Evolutionary conservation across 129 eudicot species (phyloP).

Genomic region (Escallonia herrerae): DNA sequence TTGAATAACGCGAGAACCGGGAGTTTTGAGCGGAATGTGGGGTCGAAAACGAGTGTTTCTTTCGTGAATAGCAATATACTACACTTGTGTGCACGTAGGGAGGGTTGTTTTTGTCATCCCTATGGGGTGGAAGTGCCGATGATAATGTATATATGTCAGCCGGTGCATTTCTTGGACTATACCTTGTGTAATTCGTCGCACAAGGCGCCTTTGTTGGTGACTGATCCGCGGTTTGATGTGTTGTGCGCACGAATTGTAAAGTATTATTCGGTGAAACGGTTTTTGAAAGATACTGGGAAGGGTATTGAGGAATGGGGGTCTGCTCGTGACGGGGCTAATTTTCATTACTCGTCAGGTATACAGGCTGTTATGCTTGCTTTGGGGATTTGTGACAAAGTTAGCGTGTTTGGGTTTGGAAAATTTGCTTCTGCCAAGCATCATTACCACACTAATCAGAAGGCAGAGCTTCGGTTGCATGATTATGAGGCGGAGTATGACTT

Average conservation of each 20-base stretch:
- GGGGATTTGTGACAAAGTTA: slow-evolving; percentile 76
- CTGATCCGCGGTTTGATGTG: slow-evolving; percentile 75
- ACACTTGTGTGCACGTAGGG: slow-evolving; percentile 74
- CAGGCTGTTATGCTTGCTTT: slow-evolving; percentile 89
- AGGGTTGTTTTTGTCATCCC: slow-evolving; percentile 78
- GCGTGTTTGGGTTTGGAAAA: slow-evolving; percentile 90
- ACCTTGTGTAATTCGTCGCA: slow-evolving; percentile 57
- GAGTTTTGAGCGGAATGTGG: slow-evolving; percentile 58
- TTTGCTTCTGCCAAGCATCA: slow-evolving; percentile 67
- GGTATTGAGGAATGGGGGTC: slow-evolving; percentile 50
- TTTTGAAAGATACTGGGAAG: slow-evolving; percentile 39
- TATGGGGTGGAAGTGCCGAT: slow-evolving; percentile 64
- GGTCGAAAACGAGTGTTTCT: slow-evolving; percentile 69
- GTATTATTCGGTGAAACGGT: slow-evolving; percentile 72
- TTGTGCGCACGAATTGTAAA: slow-evolving; percentile 74
- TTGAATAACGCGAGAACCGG: slow-evolving; percentile 66
- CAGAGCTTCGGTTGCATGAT: slow-evolving; percentile 83
- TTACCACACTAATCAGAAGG: slow-evolving; percentile 84
- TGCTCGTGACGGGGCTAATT: slow-evolving; percentile 60
- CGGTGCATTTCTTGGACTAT: slow-evolving; percentile 87
- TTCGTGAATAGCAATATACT: slow-evolving; percentile 81
- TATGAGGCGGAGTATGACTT: slow-evolving; percentile 84
- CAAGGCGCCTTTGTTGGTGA: slow-evolving; percentile 53
- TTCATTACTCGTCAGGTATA: slow-evolving; percentile 97
- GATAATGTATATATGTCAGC: slow-evolving; percentile 79